These are phyloP conservation scores for Haberlea rhodopensis DNA, from an alignment of 257 asterid genomes.

Conservation along the genomic window DNA sequence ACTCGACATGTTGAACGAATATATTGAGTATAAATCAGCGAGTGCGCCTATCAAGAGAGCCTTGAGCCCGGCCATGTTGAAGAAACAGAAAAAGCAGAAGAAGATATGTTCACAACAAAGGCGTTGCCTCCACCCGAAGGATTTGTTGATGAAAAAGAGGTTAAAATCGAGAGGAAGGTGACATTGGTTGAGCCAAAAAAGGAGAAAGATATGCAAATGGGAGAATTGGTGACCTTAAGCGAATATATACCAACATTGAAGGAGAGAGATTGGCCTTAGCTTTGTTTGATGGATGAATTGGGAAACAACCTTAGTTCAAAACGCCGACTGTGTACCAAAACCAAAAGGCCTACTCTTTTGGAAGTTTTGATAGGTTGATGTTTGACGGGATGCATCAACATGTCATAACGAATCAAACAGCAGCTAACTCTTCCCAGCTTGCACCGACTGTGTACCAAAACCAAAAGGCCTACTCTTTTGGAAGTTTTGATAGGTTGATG, in stretches of 20 bases:
- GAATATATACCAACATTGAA: conserved; percentile 52
- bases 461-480: neutral
- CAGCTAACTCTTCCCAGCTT: too few relatives aligned
- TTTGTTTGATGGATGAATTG: conserved; percentile 53
- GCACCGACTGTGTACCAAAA: neutral
- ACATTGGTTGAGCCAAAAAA: conserved; percentile 27
- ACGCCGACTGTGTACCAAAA: neutral
- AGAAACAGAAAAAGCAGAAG: conserved; percentile 26
- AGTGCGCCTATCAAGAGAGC: conserved; percentile 31
- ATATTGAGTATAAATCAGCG: conserved; percentile 55
- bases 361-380: neutral
- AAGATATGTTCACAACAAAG: conserved; percentile 54
- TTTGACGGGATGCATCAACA: neutral
- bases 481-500: neutral
- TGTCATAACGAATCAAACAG: neutral
- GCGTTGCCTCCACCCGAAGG: conserved; percentile 84
- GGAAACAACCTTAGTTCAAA: neutral
- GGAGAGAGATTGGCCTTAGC: conserved; percentile 70
- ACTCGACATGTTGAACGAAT: conserved; percentile 85
- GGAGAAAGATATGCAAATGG: conserved; percentile 39
- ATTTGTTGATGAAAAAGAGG: conserved; percentile 28
- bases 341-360: neutral
- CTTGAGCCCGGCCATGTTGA: conserved; percentile 24
- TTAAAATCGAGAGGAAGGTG: conserved; percentile 17
- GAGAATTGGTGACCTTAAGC: conserved; percentile 71